phyloP scores from a whole-genome alignment of 192 early-diverging fungal genomes.

The Gryganskiella cystojenkinii region DNA sequence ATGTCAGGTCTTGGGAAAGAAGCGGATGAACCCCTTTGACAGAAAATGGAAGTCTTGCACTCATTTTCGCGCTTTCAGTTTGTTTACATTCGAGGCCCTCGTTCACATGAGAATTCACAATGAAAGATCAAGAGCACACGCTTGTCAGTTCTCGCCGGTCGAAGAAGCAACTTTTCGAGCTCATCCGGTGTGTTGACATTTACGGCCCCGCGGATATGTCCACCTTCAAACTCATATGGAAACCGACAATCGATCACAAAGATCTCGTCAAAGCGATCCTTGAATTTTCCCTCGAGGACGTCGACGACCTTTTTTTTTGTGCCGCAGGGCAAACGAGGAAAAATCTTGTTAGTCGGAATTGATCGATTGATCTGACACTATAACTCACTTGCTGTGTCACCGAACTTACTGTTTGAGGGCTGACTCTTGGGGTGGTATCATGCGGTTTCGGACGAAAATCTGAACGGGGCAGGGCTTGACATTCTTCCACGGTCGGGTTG shows the following conservation, averaged over 20 bases:
- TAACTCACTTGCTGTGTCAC: too few relatives aligned
- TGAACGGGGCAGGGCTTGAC: conserved; percentile 63
- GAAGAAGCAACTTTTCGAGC: conserved; percentile 71
- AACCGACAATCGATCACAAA: conserved; percentile 88
- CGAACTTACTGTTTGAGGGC: conserved; percentile 58
- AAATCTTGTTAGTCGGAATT: neutral
- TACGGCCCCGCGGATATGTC: conserved; percentile 79
- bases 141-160: conserved; percentile 53
- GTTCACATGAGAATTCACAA: conserved; percentile 87
- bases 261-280: conserved; percentile 65
- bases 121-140: conserved; percentile 78
- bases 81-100: conserved; percentile 86
- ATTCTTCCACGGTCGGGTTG: conserved; percentile 51
- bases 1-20: too few relatives aligned
- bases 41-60: conserved; percentile 8
- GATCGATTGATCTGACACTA: neutral
- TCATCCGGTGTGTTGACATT: conserved; percentile 74
- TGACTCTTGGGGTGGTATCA: conserved; percentile 73
- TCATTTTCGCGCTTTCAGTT: too few relatives aligned
- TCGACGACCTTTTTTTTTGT: conserved; percentile 62
- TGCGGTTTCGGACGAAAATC: conserved; percentile 47
- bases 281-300: conserved; percentile 76
- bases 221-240: conserved; percentile 88
- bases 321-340: too few relatives aligned
- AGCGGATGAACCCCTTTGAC: too few relatives aligned